These are phyloP conservation scores for Irpex rosettiformis DNA, from an alignment of 1,284 basidiomycete species.

Conservation along the genomic window DNA sequence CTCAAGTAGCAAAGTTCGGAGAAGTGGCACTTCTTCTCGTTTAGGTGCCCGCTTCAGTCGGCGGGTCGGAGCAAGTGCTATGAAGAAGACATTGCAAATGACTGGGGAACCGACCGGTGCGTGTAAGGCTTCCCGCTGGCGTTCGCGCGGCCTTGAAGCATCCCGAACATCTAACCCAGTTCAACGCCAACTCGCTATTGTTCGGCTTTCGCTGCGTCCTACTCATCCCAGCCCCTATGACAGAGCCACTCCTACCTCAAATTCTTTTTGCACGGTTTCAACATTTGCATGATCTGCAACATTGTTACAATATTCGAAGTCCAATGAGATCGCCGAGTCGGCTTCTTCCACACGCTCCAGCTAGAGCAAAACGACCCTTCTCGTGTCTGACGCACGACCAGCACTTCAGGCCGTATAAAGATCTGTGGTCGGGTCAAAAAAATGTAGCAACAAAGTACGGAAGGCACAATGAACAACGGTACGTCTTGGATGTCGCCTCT, in stretches of 20 bases:
- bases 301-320: constrained; percentile 3
- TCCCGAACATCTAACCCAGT: background rate
- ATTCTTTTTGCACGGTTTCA: background rate
- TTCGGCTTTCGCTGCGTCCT: background rate
- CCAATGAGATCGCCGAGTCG: constrained; percentile 8
- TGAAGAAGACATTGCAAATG: background rate
- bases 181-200: background rate
- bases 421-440: background rate
- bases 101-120: background rate
- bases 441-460: background rate
- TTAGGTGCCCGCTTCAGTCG: constrained; percentile 1
- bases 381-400: background rate
- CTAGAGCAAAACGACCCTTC: background rate
- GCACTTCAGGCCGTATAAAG: background rate
- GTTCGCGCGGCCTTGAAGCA: background rate
- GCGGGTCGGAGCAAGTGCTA: constrained; percentile 1
- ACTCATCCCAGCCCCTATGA: background rate
- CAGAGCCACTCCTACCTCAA: background rate
- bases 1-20: background rate
- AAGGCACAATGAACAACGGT: constrained; percentile 9
- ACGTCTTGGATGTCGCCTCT: background rate
- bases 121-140: background rate
- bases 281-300: constrained; percentile 1
- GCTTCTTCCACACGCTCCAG: constrained; percentile 1
- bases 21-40: background rate